phyloP scores from a whole-genome alignment of 495 filamentous ascomycete genomes.

The Penicillium egyptiacum region DNA sequence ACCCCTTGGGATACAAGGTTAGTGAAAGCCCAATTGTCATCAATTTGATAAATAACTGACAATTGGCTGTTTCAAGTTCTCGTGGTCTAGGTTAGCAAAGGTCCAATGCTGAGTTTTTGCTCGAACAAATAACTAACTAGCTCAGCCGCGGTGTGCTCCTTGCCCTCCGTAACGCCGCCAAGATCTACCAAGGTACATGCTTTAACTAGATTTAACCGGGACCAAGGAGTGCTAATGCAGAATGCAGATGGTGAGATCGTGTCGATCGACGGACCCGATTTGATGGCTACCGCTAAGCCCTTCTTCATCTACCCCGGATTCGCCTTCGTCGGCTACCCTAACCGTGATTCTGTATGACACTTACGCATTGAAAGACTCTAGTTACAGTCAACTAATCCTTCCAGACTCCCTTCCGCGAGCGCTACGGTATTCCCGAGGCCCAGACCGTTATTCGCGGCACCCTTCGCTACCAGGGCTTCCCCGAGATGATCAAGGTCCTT shows the following conservation, averaged over 20 bases:
- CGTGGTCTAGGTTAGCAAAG: constrained; percentile 58
- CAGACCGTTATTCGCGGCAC: constrained; percentile 63
- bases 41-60: not conserved
- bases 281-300: constrained; percentile 87
- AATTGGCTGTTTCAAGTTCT: constrained; percentile 52
- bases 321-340: constrained; percentile 90
- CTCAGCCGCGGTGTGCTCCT: constrained; percentile 81
- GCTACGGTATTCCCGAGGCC: constrained; percentile 85
- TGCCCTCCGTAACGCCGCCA: constrained; percentile 81
- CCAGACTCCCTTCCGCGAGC: constrained; percentile 73
- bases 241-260: constrained; percentile 63
- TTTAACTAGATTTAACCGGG: not conserved
- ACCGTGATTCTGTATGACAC: constrained; percentile 66
- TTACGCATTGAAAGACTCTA: not conserved
- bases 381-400: not conserved
- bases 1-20: constrained; percentile 87
- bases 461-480: constrained; percentile 82
- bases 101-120: not conserved
- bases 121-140: constrained; percentile 2
- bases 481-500: constrained; percentile 81
- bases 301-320: constrained; percentile 90
- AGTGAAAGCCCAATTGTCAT: not conserved
- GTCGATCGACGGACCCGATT: constrained; percentile 58
- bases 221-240: not conserved
- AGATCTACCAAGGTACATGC: constrained; percentile 59